phyloP scores from a whole-genome alignment of 2,329 filamentous ascomycete species.

The Colletotrichum musicola region DNA sequence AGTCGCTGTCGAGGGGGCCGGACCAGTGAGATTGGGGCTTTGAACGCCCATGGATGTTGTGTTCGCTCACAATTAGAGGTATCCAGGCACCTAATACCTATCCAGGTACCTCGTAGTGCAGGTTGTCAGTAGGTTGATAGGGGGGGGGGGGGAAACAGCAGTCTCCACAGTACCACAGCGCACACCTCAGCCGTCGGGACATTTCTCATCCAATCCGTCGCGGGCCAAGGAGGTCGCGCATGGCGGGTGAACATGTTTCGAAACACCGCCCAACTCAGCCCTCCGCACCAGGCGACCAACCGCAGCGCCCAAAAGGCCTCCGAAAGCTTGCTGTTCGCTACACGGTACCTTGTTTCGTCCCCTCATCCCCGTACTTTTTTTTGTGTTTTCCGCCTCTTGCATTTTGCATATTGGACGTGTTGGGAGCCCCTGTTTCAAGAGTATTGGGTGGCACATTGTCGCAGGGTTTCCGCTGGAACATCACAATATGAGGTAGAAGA shows the following conservation, averaged over 20 bases:
- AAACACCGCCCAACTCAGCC: constrained; percentile 34
- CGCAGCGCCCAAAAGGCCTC: constrained; percentile 10
- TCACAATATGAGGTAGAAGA: too few species aligned
- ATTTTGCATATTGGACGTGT: constrained; percentile 1
- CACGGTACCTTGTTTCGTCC: too few species aligned
- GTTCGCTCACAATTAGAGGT: too few species aligned
- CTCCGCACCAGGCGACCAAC: constrained; percentile 24
- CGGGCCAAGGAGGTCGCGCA: constrained; percentile 8
- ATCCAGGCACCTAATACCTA: too few species aligned
- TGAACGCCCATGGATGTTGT: too few species aligned
- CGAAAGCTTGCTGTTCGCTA: constrained; percentile 1
- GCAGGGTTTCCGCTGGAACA: not conserved
- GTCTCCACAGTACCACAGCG: not conserved
- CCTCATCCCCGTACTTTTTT: too few species aligned
- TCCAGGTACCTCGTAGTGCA: too few species aligned
- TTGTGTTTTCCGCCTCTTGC: not conserved
- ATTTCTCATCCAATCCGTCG: constrained; percentile 30
- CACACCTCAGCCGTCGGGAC: constrained; percentile 8
- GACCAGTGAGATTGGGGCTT: too few species aligned
- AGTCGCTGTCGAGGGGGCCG: too few species aligned
- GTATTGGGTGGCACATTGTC: constrained; percentile 17
- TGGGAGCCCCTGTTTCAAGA: constrained; percentile 36
- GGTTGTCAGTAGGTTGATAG: not conserved
- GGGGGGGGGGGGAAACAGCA: not conserved
- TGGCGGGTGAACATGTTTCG: constrained; percentile 35